These are phyloP conservation scores for Colletotrichum spinosum DNA, from an alignment of 2,329 filamentous ascomycete species.

Conservation along the genomic window DNA sequence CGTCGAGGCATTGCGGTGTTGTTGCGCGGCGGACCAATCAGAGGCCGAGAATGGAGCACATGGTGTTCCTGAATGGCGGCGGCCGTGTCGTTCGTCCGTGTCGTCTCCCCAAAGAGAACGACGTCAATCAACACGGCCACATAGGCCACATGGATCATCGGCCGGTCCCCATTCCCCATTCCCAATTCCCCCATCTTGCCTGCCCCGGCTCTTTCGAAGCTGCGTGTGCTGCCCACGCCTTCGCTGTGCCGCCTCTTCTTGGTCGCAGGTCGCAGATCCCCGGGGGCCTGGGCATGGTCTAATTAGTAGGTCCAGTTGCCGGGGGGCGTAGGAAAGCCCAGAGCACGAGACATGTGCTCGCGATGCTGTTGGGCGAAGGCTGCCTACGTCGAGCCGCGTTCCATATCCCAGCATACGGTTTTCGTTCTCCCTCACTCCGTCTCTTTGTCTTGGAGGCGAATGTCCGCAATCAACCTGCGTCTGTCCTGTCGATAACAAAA, in stretches of 20 bases:
- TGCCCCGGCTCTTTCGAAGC: too few species aligned
- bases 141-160: slow-evolving; percentile 26
- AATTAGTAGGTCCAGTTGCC: neutral
- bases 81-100: slow-evolving; percentile 13
- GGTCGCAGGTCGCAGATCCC: slow-evolving; percentile 8
- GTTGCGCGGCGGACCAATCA: slow-evolving; percentile 22
- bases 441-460: too few species aligned
- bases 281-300: slow-evolving; percentile 2
- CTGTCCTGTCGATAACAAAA: too few species aligned
- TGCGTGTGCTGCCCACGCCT: slow-evolving; percentile 19
- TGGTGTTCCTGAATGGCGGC: slow-evolving; percentile 35
- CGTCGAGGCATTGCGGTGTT: slow-evolving; percentile 14
- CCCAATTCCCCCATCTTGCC: neutral
- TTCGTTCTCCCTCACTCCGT: too few species aligned
- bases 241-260: slow-evolving; percentile 14
- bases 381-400: neutral
- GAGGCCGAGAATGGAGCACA: slow-evolving; percentile 31
- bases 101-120: neutral
- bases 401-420: neutral
- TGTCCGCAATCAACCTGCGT: too few species aligned
- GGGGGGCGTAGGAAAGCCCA: slow-evolving; percentile 10
- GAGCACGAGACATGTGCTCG: slow-evolving; percentile 35
- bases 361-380: slow-evolving; percentile 19
- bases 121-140: slow-evolving; percentile 28
- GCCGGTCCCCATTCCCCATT: neutral